Evolutionary conservation across 2,329 filamentous ascomycete species (phyloP).

Genomic region (Monosporascus sp.): DNA sequence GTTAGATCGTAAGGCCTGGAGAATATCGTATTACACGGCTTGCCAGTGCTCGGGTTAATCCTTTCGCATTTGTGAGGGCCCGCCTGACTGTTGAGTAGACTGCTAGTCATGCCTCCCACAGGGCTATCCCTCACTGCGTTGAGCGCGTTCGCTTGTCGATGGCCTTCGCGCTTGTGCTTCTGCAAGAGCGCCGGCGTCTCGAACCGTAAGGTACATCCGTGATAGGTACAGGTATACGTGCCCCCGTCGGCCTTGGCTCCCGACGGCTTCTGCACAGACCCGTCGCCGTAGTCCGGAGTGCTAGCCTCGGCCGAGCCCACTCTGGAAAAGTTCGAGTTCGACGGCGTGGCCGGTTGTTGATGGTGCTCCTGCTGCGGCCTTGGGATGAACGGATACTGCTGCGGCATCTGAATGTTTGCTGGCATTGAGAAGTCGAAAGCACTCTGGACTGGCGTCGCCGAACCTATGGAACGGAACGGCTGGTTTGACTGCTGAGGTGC

Average conservation of each 20-base stretch:
- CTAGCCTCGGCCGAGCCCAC: slow-evolving; percentile 40
- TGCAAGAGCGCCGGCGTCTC: slow-evolving; percentile 82
- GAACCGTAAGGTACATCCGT: slow-evolving; percentile 83
- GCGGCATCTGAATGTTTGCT: slow-evolving; percentile 28
- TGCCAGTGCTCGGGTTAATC: slow-evolving; percentile 90
- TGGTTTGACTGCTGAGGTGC: slow-evolving; percentile 21
- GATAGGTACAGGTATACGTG: slow-evolving; percentile 94
- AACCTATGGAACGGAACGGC: slow-evolving; percentile 18
- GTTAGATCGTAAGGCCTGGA: slow-evolving; percentile 95
- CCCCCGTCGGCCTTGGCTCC: slow-evolving; percentile 70
- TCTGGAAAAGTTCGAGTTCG: slow-evolving; percentile 32
- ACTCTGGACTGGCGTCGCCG: slow-evolving; percentile 22
- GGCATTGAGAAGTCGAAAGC: slow-evolving; percentile 32
- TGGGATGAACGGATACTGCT: slow-evolving; percentile 29
- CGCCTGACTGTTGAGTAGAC: slow-evolving; percentile 74
- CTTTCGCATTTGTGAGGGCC: slow-evolving; percentile 90
- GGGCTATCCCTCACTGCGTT: slow-evolving; percentile 30
- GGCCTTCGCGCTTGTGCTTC: slow-evolving; percentile 92
- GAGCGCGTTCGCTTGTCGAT: slow-evolving; percentile 64
- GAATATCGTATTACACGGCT: slow-evolving; percentile 91
- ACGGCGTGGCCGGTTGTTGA: slow-evolving; percentile 29
- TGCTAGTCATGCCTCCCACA: slow-evolving; percentile 40
- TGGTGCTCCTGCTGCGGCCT: slow-evolving; percentile 26
- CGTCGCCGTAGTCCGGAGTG: slow-evolving; percentile 28
- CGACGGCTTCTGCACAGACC: slow-evolving; percentile 45